Conservation (phyloP, 75 land plant genomes). For the Pinus albicaulis region DNA sequence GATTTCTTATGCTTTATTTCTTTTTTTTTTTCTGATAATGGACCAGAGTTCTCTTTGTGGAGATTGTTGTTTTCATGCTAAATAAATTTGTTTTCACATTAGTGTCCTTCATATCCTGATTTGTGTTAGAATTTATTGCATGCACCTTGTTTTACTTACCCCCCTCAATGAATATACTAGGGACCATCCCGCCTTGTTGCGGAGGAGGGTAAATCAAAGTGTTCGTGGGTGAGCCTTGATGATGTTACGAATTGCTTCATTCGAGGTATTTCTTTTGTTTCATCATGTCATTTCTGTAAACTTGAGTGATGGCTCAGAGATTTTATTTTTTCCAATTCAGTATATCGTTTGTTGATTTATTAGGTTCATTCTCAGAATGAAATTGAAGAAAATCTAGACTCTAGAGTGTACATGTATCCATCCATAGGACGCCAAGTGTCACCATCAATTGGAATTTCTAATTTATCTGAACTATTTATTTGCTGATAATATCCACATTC, state of each 20-base stretch:
- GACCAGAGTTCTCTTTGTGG: too few species aligned
- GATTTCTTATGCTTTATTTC: not conserved
- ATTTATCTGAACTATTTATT: too few species aligned
- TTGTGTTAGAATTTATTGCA: not conserved
- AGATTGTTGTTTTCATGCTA: not conserved
- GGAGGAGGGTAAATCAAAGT: conserved; percentile 97
- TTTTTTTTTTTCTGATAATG: not conserved
- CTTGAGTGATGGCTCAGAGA: too few species aligned
- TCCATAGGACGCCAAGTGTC: too few species aligned
- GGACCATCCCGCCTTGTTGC: conserved; percentile 96
- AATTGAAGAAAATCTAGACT: too few species aligned
- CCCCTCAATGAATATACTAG: conserved; percentile 19
- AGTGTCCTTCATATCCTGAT: not conserved
- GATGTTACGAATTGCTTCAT: conserved; percentile 77
- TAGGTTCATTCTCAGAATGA: too few species aligned
- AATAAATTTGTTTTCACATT: not conserved
- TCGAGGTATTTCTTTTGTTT: conserved; percentile 38
- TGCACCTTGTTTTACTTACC: not conserved
- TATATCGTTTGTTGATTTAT: too few species aligned
- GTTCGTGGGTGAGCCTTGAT: conserved; percentile 95
- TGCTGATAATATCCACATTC: too few species aligned
- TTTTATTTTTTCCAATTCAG: too few species aligned
- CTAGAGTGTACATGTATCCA: too few species aligned
- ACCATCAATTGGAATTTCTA: too few species aligned
- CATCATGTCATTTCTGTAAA: too few species aligned